Percentiles rank a stretch among this genome's conserved stretches.
phyloP scores from a whole-genome alignment of 805 yeast genomes.

The Wickerhamomyces bisporus region DNA sequence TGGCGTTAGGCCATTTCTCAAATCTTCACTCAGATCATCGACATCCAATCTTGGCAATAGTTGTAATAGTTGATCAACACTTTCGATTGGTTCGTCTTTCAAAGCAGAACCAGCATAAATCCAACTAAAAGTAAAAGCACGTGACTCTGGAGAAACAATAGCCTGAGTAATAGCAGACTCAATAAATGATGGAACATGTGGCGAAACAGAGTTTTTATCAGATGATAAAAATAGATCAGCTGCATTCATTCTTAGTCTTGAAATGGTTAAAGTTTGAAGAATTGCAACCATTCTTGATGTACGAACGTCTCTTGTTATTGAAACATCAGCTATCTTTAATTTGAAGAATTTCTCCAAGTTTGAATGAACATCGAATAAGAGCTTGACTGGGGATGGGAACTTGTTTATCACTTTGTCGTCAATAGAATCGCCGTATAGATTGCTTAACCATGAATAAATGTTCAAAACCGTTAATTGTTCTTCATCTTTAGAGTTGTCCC shows the following conservation, averaged over 20 bases:
- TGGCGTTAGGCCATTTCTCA: constrained; percentile 54
- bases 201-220: constrained; percentile 26
- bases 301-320: constrained; percentile 55
- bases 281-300: constrained; percentile 64
- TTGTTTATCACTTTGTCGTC: constrained; percentile 37
- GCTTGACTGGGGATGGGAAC: constrained; percentile 66
- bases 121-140: constrained; percentile 70
- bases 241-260: constrained; percentile 61
- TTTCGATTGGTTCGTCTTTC: constrained; percentile 18
- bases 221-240: constrained; percentile 36
- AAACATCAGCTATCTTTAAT: constrained; percentile 57
- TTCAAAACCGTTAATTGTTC: constrained; percentile 60
- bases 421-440: constrained; percentile 42
- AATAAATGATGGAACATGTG: constrained; percentile 74
- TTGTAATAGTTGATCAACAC: constrained; percentile 27
- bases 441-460: constrained; percentile 63
- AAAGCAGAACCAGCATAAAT: constrained; percentile 36
- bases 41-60: constrained; percentile 32
- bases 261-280: constrained; percentile 58
- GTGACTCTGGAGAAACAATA: constrained; percentile 73
- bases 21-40: constrained; percentile 24
- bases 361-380: constrained; percentile 59
- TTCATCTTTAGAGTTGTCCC: constrained; percentile 34
- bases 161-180: constrained; percentile 76
- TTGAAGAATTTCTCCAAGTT: constrained; percentile 62